Evolutionary conservation across 306 rosid species (phyloP).

Genomic region (Cicer chorassanicum): DNA sequence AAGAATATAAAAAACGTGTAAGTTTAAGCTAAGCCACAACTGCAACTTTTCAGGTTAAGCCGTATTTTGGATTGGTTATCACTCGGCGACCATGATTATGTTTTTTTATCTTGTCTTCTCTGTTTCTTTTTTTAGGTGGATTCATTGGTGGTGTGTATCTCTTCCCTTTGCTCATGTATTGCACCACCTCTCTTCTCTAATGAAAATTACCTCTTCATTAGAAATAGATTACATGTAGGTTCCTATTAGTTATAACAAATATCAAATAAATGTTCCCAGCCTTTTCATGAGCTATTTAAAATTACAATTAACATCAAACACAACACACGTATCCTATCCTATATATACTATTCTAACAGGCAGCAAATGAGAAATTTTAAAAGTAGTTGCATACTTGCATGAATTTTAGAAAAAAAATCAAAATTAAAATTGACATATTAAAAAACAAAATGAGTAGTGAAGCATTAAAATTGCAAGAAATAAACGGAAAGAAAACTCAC

Average conservation of each 20-base stretch:
- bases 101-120: background rate
- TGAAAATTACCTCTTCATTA: background rate
- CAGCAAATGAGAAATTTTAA: background rate
- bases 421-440: background rate
- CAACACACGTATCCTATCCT: background rate
- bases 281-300: slow-evolving; percentile 8
- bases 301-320: background rate
- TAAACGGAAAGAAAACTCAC: slow-evolving; percentile 44
- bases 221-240: background rate
- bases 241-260: no score
- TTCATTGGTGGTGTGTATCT: background rate
- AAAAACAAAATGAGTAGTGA: background rate
- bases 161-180: background rate
- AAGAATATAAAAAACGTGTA: background rate
- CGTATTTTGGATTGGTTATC: background rate
- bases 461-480: background rate
- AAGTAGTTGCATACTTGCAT: background rate
- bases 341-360: background rate
- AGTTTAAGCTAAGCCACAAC: background rate
- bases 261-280: background rate
- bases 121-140: background rate
- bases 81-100: no score
- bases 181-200: background rate
- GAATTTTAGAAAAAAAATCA: background rate
- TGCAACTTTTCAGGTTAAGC: background rate